These are phyloP conservation scores for Clarireedia sp. DNA, from an alignment of 2,329 filamentous ascomycete species.

Conservation along the genomic window DNA sequence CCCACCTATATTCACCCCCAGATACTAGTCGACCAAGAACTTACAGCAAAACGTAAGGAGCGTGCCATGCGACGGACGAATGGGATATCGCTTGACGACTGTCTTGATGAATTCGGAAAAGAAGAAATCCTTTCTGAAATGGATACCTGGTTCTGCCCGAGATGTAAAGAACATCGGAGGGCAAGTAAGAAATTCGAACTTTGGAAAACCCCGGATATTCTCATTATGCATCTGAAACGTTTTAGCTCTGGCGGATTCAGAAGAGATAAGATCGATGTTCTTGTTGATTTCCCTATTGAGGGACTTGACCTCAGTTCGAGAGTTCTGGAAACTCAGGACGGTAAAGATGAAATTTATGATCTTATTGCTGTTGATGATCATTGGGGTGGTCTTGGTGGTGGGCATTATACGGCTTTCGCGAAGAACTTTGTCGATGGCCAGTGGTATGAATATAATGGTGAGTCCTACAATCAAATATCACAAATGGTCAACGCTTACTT, in stretches of 20 bases:
- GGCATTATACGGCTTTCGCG: constrained; percentile 91
- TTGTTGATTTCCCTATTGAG: constrained; percentile 86
- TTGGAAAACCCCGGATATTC: constrained; percentile 92
- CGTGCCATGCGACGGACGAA: constrained; percentile 60
- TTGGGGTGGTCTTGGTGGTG: constrained; percentile 84
- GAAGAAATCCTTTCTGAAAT: constrained; percentile 89
- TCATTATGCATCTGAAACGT: constrained; percentile 90
- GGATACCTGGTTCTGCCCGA: constrained; percentile 95
- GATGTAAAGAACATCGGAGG: constrained; percentile 86
- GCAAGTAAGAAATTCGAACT: constrained; percentile 96
- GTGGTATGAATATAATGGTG: constrained; percentile 98
- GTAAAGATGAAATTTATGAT: constrained; percentile 81
- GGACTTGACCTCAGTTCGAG: constrained; percentile 74
- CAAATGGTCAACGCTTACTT: constrained; percentile 33
- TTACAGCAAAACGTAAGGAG: constrained; percentile 54
- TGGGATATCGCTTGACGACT: constrained; percentile 81
- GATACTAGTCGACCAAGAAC: constrained; percentile 50
- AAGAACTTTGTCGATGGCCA: constrained; percentile 82
- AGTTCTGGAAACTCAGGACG: constrained; percentile 71
- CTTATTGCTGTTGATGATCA: constrained; percentile 95
- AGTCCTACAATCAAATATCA: constrained; percentile 28
- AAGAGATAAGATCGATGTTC: constrained; percentile 82
- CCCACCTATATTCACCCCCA: constrained; percentile 45
- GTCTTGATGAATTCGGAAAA: constrained; percentile 88
- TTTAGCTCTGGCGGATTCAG: constrained; percentile 80